A percentile compares a stretch with the other conserved stretches of the same genome.
Evolutionary conservation across 1,139 yeast genomes (phyloP).

Genomic region (Debaryomyces udenii): DNA sequence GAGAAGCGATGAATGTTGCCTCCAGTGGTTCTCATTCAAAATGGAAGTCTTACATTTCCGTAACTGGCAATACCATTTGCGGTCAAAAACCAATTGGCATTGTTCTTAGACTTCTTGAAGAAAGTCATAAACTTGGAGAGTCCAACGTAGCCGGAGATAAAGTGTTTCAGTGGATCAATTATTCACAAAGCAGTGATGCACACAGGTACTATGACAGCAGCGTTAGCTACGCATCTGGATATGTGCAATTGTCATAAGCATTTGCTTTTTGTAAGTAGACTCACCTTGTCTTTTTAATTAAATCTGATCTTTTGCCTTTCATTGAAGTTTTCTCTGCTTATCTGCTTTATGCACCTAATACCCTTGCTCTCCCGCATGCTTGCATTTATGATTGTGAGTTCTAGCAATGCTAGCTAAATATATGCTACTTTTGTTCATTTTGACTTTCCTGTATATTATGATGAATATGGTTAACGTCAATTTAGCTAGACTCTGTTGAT

Average conservation of each 20-base stretch:
- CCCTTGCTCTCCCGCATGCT: no score
- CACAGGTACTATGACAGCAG: slow-evolving; percentile 61
- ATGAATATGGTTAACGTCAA: slow-evolving; percentile 1
- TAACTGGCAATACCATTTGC: slow-evolving; percentile 88
- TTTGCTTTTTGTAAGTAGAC: background rate
- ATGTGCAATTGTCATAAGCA: slow-evolving; percentile 31
- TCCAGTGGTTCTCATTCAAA: slow-evolving; percentile 50
- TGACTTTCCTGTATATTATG: slow-evolving; percentile 2
- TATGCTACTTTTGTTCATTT: no score
- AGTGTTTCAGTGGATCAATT: slow-evolving; percentile 73
- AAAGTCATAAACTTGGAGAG: slow-evolving; percentile 14
- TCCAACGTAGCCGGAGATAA: slow-evolving; percentile 5
- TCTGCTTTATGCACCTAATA: no score
- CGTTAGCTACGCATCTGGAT: slow-evolving; percentile 90
- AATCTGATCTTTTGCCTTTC: no score
- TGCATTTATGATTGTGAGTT: no score
- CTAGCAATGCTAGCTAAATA: no score
- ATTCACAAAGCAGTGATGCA: slow-evolving; percentile 74
- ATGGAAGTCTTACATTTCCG: slow-evolving; percentile 70
- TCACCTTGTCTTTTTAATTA: background rate
- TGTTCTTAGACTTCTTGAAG: slow-evolving; percentile 56
- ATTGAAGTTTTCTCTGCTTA: no score
- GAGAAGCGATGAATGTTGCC: slow-evolving; percentile 67
- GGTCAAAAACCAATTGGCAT: slow-evolving; percentile 85
- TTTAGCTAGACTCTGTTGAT: no score